These are phyloP conservation scores for Usnea hakonensis DNA, from an alignment of 495 filamentous ascomycete genomes.

Conservation along the genomic window DNA sequence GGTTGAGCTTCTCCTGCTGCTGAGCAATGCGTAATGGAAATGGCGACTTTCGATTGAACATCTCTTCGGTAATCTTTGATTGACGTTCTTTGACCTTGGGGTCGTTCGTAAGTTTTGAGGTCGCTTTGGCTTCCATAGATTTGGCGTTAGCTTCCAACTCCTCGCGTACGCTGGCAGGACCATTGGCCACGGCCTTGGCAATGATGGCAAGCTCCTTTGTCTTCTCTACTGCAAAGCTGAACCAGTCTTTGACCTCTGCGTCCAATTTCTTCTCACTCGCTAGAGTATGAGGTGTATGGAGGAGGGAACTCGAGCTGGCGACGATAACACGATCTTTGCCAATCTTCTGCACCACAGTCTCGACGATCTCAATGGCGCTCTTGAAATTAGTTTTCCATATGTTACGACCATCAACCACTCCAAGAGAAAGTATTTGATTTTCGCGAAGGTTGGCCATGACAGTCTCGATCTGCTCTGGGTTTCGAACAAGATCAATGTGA, in stretches of 20 bases:
- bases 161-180: constrained; percentile 73
- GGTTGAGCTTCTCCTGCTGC: constrained; percentile 80
- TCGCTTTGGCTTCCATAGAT: constrained; percentile 78
- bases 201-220: constrained; percentile 80
- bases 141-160: constrained; percentile 92
- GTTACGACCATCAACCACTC: constrained; percentile 97
- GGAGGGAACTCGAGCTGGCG: constrained; percentile 90
- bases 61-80: constrained; percentile 66
- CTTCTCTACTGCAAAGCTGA: constrained; percentile 97
- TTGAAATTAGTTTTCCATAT: constrained; percentile 99
- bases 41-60: constrained; percentile 85
- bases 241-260: constrained; percentile 89
- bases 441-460: constrained; percentile 69
- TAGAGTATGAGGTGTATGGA: constrained; percentile 96
- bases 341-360: constrained; percentile 83
- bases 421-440: constrained; percentile 80
- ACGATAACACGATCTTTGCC: constrained; percentile 95
- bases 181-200: constrained; percentile 90
- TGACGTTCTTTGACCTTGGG: constrained; percentile 92
- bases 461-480: constrained; percentile 88
- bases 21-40: constrained; percentile 76
- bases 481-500: constrained; percentile 92
- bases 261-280: constrained; percentile 96
- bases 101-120: constrained; percentile 92
- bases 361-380: constrained; percentile 77